A percentile compares a stretch with the other conserved stretches of the same genome.
These are phyloP conservation scores for Penicillium corylophilum DNA, from an alignment of 2,329 filamentous ascomycete genomes.

Conservation along the genomic window DNA sequence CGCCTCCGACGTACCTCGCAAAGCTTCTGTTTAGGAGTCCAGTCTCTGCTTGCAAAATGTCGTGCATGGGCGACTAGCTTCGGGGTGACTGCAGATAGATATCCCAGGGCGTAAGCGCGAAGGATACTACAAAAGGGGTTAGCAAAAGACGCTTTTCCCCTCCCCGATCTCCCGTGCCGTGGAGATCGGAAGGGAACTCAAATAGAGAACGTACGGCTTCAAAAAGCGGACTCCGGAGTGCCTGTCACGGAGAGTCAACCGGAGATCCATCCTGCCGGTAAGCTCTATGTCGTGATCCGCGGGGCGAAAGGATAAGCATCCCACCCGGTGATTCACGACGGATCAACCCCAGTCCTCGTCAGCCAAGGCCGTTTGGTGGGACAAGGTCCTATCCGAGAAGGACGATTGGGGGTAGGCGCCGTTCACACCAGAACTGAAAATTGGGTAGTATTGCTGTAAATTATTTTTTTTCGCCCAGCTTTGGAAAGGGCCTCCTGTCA, in stretches of 20 bases:
- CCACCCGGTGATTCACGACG: slow-evolving; percentile 8
- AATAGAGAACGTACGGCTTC: slow-evolving; percentile 33
- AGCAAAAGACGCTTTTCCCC: background rate
- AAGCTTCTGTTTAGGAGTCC: slow-evolving; percentile 34
- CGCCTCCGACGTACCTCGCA: slow-evolving; percentile 34
- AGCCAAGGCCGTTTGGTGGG: background rate
- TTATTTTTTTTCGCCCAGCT: too few species aligned
- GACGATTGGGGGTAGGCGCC: background rate
- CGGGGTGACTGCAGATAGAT: slow-evolving; percentile 49
- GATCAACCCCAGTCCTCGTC: background rate
- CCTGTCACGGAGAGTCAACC: slow-evolving; percentile 21
- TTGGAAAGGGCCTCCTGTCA: slow-evolving; percentile 2
- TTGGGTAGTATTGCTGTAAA: slow-evolving; percentile 30
- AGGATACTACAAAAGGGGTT: slow-evolving; percentile 33
- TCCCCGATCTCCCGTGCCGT: background rate
- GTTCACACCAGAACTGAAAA: slow-evolving; percentile 2
- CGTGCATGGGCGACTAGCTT: slow-evolving; percentile 43
- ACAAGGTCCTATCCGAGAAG: background rate
- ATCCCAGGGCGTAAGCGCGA: slow-evolving; percentile 50
- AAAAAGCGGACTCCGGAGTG: slow-evolving; percentile 25
- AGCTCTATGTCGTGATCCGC: slow-evolving; percentile 28
- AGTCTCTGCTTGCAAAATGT: slow-evolving; percentile 32
- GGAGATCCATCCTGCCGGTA: slow-evolving; percentile 28
- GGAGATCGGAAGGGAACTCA: slow-evolving; percentile 3
- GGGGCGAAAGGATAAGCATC: slow-evolving; percentile 18